These are phyloP conservation scores for Chloris gayana DNA, from an alignment of 176 grass and related monocot species.

Conservation along the genomic window DNA sequence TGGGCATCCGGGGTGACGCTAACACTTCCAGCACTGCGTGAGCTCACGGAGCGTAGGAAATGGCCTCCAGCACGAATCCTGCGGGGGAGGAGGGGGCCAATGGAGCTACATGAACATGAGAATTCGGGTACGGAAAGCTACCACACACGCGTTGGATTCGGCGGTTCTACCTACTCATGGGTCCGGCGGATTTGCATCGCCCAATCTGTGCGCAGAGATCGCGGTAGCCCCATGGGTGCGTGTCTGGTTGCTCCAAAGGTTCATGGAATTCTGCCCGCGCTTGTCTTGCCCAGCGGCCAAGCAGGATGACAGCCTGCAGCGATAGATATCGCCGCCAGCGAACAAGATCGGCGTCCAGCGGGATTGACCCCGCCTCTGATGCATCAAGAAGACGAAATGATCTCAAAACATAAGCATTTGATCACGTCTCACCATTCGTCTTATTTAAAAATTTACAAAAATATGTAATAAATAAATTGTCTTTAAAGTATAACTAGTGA, in stretches of 20 bases:
- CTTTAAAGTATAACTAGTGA: no score
- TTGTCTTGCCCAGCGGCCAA: conserved; percentile 7
- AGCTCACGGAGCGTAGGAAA: conserved; percentile 14
- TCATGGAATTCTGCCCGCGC: conserved; percentile 34
- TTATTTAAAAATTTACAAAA: no score
- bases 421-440: no score
- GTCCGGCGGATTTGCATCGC: not conserved
- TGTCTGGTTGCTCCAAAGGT: conserved; percentile 30
- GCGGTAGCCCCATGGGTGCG: conserved; percentile 19
- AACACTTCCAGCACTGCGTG: not conserved
- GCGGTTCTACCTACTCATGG: not conserved
- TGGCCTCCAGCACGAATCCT: not conserved
- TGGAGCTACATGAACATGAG: conserved; percentile 25
- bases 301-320: conserved; percentile 7
- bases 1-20: conserved; percentile 13
- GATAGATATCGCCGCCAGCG: no score
- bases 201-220: conserved; percentile 33
- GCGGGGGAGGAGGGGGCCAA: not conserved
- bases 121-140: not conserved
- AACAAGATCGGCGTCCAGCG: not conserved
- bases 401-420: no score
- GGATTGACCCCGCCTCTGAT: no score
- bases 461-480: no score
- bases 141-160: not conserved
- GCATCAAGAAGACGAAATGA: no score